Evolutionary conservation across 148 eudicot species (phyloP).

Genomic region (Vaccinium macrocarpon): DNA sequence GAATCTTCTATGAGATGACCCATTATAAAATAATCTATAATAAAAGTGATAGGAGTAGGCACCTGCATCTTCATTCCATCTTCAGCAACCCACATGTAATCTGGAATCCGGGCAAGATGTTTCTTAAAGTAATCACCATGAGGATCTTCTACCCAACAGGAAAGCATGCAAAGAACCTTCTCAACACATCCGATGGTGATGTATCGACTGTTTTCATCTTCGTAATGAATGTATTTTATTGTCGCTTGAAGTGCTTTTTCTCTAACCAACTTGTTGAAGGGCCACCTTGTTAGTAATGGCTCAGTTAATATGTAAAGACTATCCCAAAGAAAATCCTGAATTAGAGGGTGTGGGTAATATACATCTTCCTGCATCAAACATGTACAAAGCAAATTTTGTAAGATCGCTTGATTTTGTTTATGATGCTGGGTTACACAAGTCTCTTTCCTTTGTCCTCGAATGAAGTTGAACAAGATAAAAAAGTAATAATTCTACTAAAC

Average conservation of each 20-base stretch:
- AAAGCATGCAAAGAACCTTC: slow-evolving; percentile 30
- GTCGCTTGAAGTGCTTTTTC: slow-evolving; percentile 15
- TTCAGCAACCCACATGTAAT: slow-evolving; percentile 44
- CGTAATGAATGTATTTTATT: slow-evolving; percentile 17
- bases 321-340: slow-evolving; percentile 24
- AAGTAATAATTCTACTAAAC: too few relatives aligned
- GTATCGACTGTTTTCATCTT: slow-evolving; percentile 29
- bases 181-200: slow-evolving; percentile 23
- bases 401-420: not conserved
- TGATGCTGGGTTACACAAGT: too few relatives aligned
- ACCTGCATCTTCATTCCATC: slow-evolving; percentile 55
- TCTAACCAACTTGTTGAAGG: slow-evolving; percentile 21
- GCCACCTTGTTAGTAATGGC: slow-evolving; percentile 25
- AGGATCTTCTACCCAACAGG: slow-evolving; percentile 37
- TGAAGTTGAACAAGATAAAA: too few relatives aligned
- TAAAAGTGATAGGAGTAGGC: not conserved
- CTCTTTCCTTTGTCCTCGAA: too few relatives aligned
- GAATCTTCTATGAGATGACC: not conserved
- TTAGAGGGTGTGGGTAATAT: slow-evolving; percentile 19
- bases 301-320: slow-evolving; percentile 17
- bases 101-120: slow-evolving; percentile 41
- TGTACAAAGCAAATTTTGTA: not conserved
- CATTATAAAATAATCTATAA: too few relatives aligned
- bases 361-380: slow-evolving; percentile 10
- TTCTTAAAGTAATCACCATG: slow-evolving; percentile 38